Evolutionary conservation across 1,284 basidiomycete genomes (phyloP).

Genomic region (Cystobasidium sp.): DNA sequence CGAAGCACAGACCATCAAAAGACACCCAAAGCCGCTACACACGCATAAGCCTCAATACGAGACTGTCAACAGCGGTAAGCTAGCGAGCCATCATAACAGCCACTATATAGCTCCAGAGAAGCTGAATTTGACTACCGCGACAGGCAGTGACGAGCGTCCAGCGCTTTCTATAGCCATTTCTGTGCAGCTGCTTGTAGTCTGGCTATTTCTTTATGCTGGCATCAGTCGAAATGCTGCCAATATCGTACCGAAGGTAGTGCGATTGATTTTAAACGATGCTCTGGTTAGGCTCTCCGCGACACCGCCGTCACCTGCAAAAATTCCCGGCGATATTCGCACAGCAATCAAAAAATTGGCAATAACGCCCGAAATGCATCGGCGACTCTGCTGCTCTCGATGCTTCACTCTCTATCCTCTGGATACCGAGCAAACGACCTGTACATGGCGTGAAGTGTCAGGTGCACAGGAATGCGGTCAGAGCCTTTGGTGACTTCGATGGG

Average conservation of each 20-base stretch:
- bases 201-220: constrained; percentile 25
- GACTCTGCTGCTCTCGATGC: constrained; percentile 21
- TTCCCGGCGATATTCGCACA: constrained; percentile 21
- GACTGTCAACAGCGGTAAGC: no score
- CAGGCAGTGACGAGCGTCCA: constrained; percentile 6
- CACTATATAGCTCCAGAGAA: no score
- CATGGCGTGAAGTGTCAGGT: constrained; percentile 21
- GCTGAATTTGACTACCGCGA: no score
- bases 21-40: no score
- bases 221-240: constrained; percentile 24
- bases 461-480: constrained; percentile 8
- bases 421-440: background rate
- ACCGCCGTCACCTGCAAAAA: constrained; percentile 26
- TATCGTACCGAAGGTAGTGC: constrained; percentile 17
- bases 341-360: constrained; percentile 14
- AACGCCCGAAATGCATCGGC: constrained; percentile 14
- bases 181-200: constrained; percentile 29
- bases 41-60: no score
- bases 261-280: constrained; percentile 22
- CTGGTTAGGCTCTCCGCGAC: constrained; percentile 15
- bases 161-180: constrained; percentile 18
- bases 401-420: constrained; percentile 17
- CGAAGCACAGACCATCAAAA: no score
- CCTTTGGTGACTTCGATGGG: constrained; percentile 14
- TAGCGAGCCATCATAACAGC: no score